Evolutionary conservation across 2,329 filamentous ascomycete species (phyloP).

Genomic region (Stagonosporopsis chrysanthemi): DNA sequence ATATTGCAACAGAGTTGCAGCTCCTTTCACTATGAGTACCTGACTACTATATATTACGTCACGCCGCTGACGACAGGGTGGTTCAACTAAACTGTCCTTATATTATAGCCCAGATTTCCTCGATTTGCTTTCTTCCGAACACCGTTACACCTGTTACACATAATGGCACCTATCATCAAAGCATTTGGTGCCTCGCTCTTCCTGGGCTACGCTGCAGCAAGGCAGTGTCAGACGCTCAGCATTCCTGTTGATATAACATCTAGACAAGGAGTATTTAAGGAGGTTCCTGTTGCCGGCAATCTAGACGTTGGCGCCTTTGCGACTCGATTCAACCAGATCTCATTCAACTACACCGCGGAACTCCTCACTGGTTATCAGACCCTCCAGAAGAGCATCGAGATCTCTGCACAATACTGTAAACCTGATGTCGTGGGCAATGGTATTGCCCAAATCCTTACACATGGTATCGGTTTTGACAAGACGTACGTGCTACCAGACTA

Average conservation of each 20-base stretch:
- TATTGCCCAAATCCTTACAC: slow-evolving; percentile 59
- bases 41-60: slow-evolving; percentile 4
- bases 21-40: neutral
- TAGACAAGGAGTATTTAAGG: slow-evolving; percentile 62
- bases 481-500: slow-evolving; percentile 38
- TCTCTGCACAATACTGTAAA: slow-evolving; percentile 68
- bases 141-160: neutral
- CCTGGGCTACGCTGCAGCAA: slow-evolving; percentile 30
- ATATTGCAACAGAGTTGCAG: slow-evolving; percentile 3
- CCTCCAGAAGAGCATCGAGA: slow-evolving; percentile 62
- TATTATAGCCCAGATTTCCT: neutral
- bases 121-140: neutral
- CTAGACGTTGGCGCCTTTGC: slow-evolving; percentile 66
- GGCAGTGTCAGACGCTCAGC: slow-evolving; percentile 59
- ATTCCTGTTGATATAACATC: slow-evolving; percentile 64
- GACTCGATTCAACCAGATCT: slow-evolving; percentile 25
- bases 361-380: slow-evolving; percentile 59
- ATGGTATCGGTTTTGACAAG: slow-evolving; percentile 64
- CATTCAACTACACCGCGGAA: slow-evolving; percentile 56
- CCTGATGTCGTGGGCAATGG: slow-evolving; percentile 53
- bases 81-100: neutral
- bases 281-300: slow-evolving; percentile 58
- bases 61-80: slow-evolving; percentile 7
- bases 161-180: slow-evolving; percentile 22
- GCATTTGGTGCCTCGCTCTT: slow-evolving; percentile 28